These are phyloP conservation scores for Neoascochyta sp. DNA, from an alignment of 2,329 filamentous ascomycete species.

Conservation along the genomic window DNA sequence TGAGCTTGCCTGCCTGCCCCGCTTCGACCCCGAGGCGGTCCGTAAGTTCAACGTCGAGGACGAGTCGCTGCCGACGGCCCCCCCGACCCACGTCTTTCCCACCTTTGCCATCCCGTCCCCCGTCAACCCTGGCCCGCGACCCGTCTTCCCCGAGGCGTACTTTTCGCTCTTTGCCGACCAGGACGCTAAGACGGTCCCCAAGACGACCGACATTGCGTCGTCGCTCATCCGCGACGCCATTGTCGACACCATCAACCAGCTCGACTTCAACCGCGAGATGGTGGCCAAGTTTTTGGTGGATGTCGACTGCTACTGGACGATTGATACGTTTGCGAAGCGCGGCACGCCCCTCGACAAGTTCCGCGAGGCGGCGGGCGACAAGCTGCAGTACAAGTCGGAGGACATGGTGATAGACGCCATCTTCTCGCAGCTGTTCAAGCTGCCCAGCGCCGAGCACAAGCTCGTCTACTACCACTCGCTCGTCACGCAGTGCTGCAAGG, in stretches of 20 bases:
- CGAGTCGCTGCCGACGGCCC: slow-evolving; percentile 48
- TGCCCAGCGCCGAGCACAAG: slow-evolving; percentile 86
- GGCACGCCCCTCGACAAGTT: slow-evolving; percentile 90
- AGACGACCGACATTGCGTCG: slow-evolving; percentile 69
- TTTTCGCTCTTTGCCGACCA: slow-evolving; percentile 88
- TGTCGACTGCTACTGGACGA: slow-evolving; percentile 88
- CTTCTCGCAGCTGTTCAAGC: slow-evolving; percentile 88
- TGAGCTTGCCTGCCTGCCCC: slow-evolving; percentile 64
- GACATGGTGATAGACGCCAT: slow-evolving; percentile 96
- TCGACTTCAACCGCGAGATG: slow-evolving; percentile 87
- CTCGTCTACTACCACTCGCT: slow-evolving; percentile 95
- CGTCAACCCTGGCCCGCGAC: slow-evolving; percentile 68
- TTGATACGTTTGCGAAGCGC: slow-evolving; percentile 86
- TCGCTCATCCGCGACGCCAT: slow-evolving; percentile 81
- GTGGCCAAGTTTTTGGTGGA: slow-evolving; percentile 89
- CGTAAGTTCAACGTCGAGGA: slow-evolving; percentile 52
- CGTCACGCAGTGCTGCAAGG: slow-evolving; percentile 91
- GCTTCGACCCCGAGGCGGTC: slow-evolving; percentile 46
- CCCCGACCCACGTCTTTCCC: slow-evolving; percentile 73
- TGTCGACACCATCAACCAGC: slow-evolving; percentile 86
- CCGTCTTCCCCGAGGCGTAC: slow-evolving; percentile 88
- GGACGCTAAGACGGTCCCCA: slow-evolving; percentile 83
- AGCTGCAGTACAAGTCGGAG: slow-evolving; percentile 92
- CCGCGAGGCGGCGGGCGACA: slow-evolving; percentile 60
- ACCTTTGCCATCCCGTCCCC: slow-evolving; percentile 69